Conservation (phyloP, 2,329 filamentous ascomycete species). For the Fusarium marasasianum region DNA sequence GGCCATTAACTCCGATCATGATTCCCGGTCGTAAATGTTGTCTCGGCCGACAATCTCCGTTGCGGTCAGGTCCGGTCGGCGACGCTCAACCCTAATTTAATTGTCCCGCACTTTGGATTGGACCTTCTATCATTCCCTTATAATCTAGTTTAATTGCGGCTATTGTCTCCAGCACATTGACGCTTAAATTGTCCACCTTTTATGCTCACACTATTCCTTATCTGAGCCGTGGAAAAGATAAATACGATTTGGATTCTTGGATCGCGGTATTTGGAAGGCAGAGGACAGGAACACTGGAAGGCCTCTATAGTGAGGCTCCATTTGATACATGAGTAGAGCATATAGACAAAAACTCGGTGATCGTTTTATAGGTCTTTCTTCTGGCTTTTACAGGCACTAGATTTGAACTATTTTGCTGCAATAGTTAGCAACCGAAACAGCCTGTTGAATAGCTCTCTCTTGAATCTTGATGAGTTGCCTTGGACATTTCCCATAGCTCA, state of each 20-base stretch:
- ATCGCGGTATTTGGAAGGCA: neutral
- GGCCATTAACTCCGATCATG: neutral
- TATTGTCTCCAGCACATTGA: neutral
- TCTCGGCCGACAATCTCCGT: neutral
- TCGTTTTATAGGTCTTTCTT: too few relatives aligned
- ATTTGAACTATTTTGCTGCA: neutral
- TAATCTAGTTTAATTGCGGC: neutral
- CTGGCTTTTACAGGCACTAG: too few relatives aligned
- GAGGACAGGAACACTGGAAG: too few relatives aligned
- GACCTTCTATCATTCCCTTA: neutral
- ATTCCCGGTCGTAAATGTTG: neutral
- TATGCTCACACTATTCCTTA: neutral
- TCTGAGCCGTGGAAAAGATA: neutral
- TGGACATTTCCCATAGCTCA: accelerated
- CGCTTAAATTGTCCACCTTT: accelerated
- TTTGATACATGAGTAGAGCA: too few relatives aligned
- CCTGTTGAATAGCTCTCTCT: neutral
- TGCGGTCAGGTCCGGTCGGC: constrained; percentile 45
- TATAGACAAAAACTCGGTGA: too few relatives aligned
- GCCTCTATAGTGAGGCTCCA: too few relatives aligned
- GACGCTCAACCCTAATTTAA: neutral
- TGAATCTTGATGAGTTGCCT: neutral
- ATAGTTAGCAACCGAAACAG: neutral
- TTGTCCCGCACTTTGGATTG: accelerated
- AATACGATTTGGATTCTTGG: neutral